phyloP scores from a whole-genome alignment of 2,329 filamentous ascomycete species.

The Kalmusia sp. region DNA sequence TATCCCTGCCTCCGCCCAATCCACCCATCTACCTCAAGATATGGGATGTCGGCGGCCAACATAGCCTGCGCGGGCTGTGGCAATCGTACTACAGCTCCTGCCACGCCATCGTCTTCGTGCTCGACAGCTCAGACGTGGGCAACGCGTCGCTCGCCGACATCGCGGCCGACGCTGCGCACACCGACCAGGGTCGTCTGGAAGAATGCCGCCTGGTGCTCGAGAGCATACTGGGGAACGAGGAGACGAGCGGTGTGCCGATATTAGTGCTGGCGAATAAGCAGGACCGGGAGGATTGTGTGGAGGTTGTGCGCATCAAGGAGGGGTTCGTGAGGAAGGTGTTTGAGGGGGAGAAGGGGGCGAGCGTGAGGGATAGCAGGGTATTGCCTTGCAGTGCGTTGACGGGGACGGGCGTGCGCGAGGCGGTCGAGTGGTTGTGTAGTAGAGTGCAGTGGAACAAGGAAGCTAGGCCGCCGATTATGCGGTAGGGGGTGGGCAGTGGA shows the following conservation, averaged over 20 bases:
- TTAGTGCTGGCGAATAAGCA: conserved; percentile 97
- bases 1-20: conserved; percentile 66
- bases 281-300: conserved; percentile 94
- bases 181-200: conserved; percentile 68
- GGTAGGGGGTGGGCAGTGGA: conserved; percentile 69
- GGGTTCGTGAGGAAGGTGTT: conserved; percentile 94
- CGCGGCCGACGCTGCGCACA: conserved; percentile 41
- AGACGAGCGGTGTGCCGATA: conserved; percentile 89
- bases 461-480: conserved; percentile 88
- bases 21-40: conserved; percentile 97
- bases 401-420: conserved; percentile 83
- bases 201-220: conserved; percentile 92
- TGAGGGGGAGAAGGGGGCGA: conserved; percentile 87
- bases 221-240: conserved; percentile 83
- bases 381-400: conserved; percentile 91
- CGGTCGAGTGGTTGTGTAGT: conserved; percentile 94
- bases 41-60: conserved; percentile 97
- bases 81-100: conserved; percentile 93
- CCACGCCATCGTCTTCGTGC: conserved; percentile 97
- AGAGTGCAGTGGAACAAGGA: conserved; percentile 98
- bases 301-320: conserved; percentile 97
- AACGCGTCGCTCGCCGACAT: conserved; percentile 73
- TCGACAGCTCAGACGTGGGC: conserved; percentile 92
- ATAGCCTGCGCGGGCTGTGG: conserved; percentile 88
- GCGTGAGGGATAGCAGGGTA: conserved; percentile 88